Evolutionary conservation across 2,329 filamentous ascomycete species (phyloP), one percentile per base, ranked within the genome.

Genomic region (Cladobotryum mycophilum): DNA sequence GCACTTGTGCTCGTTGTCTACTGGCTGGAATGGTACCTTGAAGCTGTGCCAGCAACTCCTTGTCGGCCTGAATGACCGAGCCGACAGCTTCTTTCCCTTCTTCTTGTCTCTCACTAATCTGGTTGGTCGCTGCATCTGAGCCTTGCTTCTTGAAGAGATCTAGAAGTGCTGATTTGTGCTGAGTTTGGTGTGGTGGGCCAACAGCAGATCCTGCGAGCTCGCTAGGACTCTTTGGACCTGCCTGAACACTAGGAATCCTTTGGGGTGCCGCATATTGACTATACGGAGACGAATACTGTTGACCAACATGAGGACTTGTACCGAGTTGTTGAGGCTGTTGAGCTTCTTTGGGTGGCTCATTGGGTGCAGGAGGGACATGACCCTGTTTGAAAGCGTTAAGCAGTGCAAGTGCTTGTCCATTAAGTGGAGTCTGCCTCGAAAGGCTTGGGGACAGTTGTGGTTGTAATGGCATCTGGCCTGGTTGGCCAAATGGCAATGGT

Each of bases 141-240:
- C 53, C 52, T 55, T 63, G 56, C 55, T 73, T 73, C 53, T 78
- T 80, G 64, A 82, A 80, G 68, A 81, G 78, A 18, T 70, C 74
- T 13, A 81, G 65, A 17, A 81, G 64, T 7, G 74, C 68, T 15
- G 70, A 73, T 18, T 76, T 73, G 55, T 81, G 77, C 42, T 63
- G 57, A 25, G 62, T 60, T 5, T 51, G 53, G 4, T 55, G 53
- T 1, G 56, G 52, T 20, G 45, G 35, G 18, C 54, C 55, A 18
- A 64, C 57, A 41, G 55, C 59, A 6, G 61, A 60, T 15, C 61
- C 64, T 36, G 56, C 56, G n/a, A 63, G 47, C 48, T 63, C 62
- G 40, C 60, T 64, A 0, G 65, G 58, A 30, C 57, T 63, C 12
- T 43, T 49, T 35, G 46, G 49, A 2, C 53, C 45, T 14, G 43